A percentile compares a stretch with the other conserved stretches of the same genome.
phyloP scores from a whole-genome alignment of 1,139 yeast genomes.

The Nakaseomyces bracarensis region DNA sequence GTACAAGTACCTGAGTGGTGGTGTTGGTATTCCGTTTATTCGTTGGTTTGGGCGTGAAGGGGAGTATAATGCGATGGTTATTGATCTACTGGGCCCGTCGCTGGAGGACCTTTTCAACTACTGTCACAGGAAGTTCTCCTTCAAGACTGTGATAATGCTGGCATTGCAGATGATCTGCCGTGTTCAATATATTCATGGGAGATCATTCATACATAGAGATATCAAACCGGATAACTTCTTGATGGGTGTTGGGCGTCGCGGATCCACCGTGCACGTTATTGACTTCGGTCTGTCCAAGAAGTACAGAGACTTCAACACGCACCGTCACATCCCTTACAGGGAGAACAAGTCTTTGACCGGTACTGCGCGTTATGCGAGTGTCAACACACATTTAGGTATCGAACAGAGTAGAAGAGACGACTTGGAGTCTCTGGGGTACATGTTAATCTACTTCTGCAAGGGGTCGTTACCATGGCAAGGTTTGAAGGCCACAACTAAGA shows the following conservation, averaged over 20 bases:
- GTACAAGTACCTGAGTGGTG: conserved; percentile 89
- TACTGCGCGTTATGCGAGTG: conserved; percentile 95
- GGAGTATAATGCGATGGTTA: conserved; percentile 94
- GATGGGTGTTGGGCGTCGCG: conserved; percentile 80
- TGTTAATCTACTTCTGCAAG: conserved; percentile 85
- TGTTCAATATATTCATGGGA: conserved; percentile 89
- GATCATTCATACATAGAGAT: conserved; percentile 86
- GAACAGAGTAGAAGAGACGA: conserved; percentile 97
- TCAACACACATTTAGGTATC: conserved; percentile 92
- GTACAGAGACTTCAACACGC: conserved; percentile 90
- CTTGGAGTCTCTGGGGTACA: conserved; percentile 90
- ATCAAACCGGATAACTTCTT: conserved; percentile 66
- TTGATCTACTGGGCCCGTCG: conserved; percentile 91
- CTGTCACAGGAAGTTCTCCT: conserved; percentile 87
- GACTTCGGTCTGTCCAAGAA: conserved; percentile 96
- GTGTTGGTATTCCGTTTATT: conserved; percentile 94
- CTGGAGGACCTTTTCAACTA: conserved; percentile 92
- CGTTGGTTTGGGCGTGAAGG: conserved; percentile 98
- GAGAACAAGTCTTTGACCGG: conserved; percentile 95
- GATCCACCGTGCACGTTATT: conserved; percentile 90
- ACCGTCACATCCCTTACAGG: conserved; percentile 89
- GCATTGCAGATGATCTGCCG: conserved; percentile 95
- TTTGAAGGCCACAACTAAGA: conserved; percentile 89
- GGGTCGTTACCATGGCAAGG: conserved; percentile 99
- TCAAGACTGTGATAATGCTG: conserved; percentile 82